Evolutionary conservation across 306 rosid species (phyloP).

Genomic region (Cicer chorassanicum): DNA sequence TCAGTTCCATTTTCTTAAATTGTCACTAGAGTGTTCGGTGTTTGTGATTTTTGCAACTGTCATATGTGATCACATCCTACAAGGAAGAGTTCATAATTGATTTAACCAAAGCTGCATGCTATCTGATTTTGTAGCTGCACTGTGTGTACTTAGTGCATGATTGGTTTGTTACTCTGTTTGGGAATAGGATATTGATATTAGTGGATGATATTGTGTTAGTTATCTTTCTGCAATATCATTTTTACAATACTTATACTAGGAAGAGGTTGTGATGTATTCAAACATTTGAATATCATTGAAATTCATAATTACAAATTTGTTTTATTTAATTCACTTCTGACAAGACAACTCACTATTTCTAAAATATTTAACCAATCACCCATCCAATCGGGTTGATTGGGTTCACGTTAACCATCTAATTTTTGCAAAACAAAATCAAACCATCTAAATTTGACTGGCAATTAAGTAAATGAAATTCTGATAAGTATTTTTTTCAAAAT

Average conservation of each 20-base stretch:
- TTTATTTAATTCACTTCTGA: not conserved
- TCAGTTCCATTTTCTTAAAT: no score
- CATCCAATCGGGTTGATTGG: not conserved
- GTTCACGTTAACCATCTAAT: not conserved
- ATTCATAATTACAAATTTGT: not conserved
- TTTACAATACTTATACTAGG: not conserved
- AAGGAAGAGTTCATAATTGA: not conserved
- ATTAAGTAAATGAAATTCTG: conserved; percentile 16
- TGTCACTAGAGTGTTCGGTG: no score
- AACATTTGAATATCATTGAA: not conserved
- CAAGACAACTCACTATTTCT: not conserved
- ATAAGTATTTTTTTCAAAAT: conserved; percentile 4
- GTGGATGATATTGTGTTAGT: not conserved
- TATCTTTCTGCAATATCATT: not conserved
- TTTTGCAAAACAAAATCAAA: not conserved
- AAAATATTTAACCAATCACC: no score
- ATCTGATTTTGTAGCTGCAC: not conserved
- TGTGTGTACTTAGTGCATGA: not conserved
- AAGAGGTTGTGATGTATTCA: not conserved
- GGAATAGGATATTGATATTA: not conserved
- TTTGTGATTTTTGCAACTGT: not conserved
- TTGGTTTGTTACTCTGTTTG: not conserved
- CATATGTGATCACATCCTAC: not conserved
- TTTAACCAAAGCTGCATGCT: not conserved
- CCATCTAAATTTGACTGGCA: not conserved